Evolutionary conservation across 2,329 filamentous ascomycete genomes (phyloP).

Genomic region (Sclerotinia subarctica): DNA sequence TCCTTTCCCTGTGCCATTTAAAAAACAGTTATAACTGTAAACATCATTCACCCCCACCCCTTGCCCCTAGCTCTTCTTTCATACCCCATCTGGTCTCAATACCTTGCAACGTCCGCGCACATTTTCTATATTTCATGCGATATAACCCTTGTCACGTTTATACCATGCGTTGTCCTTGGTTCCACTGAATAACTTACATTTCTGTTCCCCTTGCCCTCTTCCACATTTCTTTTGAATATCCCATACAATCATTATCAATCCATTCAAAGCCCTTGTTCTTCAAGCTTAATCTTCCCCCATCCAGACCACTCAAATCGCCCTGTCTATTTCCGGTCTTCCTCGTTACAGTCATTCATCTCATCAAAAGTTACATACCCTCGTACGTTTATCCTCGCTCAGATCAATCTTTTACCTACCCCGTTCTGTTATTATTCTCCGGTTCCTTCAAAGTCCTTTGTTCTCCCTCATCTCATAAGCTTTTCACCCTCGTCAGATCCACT

Average conservation of each 20-base stretch:
- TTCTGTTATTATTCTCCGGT: slow-evolving; percentile 32
- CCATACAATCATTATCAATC: slow-evolving; percentile 13
- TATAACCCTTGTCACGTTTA: slow-evolving; percentile 37
- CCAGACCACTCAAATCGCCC: slow-evolving; percentile 14
- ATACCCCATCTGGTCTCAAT: slow-evolving; percentile 18
- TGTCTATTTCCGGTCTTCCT: slow-evolving; percentile 17
- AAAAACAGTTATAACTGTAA: slow-evolving; percentile 6
- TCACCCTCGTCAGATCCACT: slow-evolving; percentile 36
- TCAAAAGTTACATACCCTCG: slow-evolving; percentile 22
- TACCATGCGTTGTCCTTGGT: slow-evolving; percentile 35
- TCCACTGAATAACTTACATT: slow-evolving; percentile 22
- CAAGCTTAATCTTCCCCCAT: slow-evolving; percentile 19
- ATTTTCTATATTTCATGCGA: slow-evolving; percentile 24
- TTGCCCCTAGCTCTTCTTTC: slow-evolving; percentile 5
- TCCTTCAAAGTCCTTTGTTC: slow-evolving; percentile 25
- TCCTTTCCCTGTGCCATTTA: background rate
- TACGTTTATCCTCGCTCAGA: slow-evolving; percentile 37
- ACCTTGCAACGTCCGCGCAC: slow-evolving; percentile 22
- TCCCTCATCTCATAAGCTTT: slow-evolving; percentile 22
- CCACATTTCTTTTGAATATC: slow-evolving; percentile 6
- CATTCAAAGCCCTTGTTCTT: slow-evolving; percentile 18
- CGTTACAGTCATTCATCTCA: slow-evolving; percentile 24
- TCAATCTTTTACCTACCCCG: slow-evolving; percentile 28
- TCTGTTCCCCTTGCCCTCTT: slow-evolving; percentile 21
- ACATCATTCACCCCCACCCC: slow-evolving; percentile 5